Base-by-base conservation (phyloP, 768 basidiomycete genomes). In the Chalciporus sphaerocephalus region DNA sequence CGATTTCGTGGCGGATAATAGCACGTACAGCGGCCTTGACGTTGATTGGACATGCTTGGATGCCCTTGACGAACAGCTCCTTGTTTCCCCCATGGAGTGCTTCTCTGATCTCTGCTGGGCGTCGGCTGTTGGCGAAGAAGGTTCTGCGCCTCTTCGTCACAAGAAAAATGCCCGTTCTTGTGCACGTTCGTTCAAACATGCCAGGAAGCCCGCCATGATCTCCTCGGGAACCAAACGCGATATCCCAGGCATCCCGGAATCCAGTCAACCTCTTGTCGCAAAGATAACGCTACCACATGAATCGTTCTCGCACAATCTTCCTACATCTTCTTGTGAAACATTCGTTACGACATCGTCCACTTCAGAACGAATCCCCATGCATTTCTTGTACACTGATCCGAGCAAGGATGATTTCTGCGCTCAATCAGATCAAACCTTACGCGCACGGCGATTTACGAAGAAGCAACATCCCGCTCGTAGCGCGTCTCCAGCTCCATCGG, bases 101-200 rank as follows among this genome's bases (percentile, higher is more conserved):
- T 74, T 74, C 48, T 62, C 60, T 7, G 74, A 73, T 13, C 38
- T 66, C 9, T 74, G 73, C 38, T 74, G 74, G 67, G 55, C 57
- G 2, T 44, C 53, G 17, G 69, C 70, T 21, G 60, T 74, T 18
- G 27, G 51, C 4, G 67, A 67, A 1, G 60, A 67, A 28, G 36
- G 43, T 13, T 22, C 40, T 0, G 23, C 35, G n/a, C 48, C 52
- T 16, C n/a, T 27, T 9, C 36, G 45, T 11, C 6, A 37, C 5
- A 17, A 37, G 24, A 23, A 20, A 9, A 28, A 22, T 13, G 20
- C 17, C 7, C 55, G 55, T 1, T 36, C 48, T 1, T 48, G 50
- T 7, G 37, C 49, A 16, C 55, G 46, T 22, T 55, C 60, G 44
- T 50, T 51, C 50, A 60, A 55, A 9, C 22, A 20, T 2, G 55